Percentiles rank a stretch among this genome's conserved stretches.
Conservation (phyloP, 225 moss, liverwort and hornwort species). For the Physcomitrellopsis africana region DNA sequence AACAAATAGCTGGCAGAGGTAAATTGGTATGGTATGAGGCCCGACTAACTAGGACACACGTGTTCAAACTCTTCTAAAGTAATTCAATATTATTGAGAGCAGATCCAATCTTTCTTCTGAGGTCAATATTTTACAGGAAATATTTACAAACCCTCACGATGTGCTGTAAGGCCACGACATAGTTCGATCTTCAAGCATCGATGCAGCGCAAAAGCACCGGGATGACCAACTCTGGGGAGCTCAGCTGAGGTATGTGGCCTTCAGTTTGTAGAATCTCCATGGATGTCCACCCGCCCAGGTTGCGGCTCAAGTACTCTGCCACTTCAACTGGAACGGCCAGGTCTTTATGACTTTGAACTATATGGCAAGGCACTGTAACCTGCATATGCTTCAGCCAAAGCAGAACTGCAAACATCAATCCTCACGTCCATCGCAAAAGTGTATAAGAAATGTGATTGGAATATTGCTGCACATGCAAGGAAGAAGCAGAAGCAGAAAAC, state of each 20-base stretch:
- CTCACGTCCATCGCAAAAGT: neutral
- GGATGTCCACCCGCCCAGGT: constrained; percentile 74
- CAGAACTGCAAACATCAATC: neutral
- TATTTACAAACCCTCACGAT: neutral
- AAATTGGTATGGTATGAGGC: too few species aligned
- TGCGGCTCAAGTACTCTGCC: constrained; percentile 57
- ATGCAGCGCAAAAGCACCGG: constrained; percentile 31
- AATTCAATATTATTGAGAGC: too few species aligned
- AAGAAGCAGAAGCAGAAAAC: too few species aligned
- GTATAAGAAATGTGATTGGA: neutral
- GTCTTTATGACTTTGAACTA: constrained; percentile 70
- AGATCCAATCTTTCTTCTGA: neutral
- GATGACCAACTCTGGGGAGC: constrained; percentile 48
- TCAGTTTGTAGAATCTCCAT: constrained; percentile 59
- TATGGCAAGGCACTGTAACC: constrained; percentile 63
- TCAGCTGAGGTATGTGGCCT: constrained; percentile 77
- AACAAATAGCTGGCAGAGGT: too few species aligned
- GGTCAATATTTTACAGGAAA: neutral
- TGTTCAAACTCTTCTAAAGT: too few species aligned
- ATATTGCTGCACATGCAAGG: constrained; percentile 31
- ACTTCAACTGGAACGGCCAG: constrained; percentile 71
- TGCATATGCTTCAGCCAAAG: constrained; percentile 19
- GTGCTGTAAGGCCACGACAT: neutral
- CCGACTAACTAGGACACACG: too few species aligned
- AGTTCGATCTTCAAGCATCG: neutral